Percentiles rank a stretch among this genome's conserved stretches.
Evolutionary conservation across 768 basidiomycete species (phyloP).

Genomic region (Termitomyces sp.): DNA sequence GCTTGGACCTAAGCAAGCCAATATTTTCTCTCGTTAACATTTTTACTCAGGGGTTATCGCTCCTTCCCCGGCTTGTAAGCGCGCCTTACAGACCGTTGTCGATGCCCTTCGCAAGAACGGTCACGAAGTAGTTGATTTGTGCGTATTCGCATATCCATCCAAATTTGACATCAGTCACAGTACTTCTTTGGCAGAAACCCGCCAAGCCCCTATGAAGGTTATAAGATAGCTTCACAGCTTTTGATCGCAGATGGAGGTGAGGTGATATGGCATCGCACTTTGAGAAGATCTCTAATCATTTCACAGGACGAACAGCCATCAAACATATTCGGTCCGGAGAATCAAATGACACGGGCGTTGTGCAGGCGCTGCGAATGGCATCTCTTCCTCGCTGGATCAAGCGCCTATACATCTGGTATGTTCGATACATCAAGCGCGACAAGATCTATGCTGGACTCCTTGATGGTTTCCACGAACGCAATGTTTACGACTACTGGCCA

Average conservation of each 20-base stretch:
- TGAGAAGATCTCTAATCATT: background rate
- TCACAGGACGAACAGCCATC: slow-evolving; percentile 13
- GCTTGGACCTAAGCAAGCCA: slow-evolving; percentile 8
- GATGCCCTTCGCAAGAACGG: slow-evolving; percentile 43
- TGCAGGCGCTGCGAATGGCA: slow-evolving; percentile 35
- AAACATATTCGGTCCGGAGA: slow-evolving; percentile 14
- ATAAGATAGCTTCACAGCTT: slow-evolving; percentile 52
- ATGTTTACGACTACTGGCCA: slow-evolving; percentile 42
- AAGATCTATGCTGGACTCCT: slow-evolving; percentile 53
- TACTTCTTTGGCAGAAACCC: slow-evolving; percentile 28
- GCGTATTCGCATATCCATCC: slow-evolving; percentile 15
- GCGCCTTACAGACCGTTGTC: slow-evolving; percentile 51
- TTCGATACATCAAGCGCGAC: slow-evolving; percentile 52
- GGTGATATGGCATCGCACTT: background rate
- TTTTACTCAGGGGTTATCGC: slow-evolving; percentile 44
- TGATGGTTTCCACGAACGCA: slow-evolving; percentile 44
- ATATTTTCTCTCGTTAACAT: slow-evolving; percentile 4
- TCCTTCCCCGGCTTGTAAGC: slow-evolving; percentile 58
- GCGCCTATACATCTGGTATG: slow-evolving; percentile 48
- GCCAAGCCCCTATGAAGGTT: slow-evolving; percentile 49
- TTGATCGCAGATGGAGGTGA: slow-evolving; percentile 50
- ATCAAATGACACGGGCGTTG: slow-evolving; percentile 17
- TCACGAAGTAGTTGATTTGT: slow-evolving; percentile 50
- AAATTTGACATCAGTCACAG: background rate
- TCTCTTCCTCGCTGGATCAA: slow-evolving; percentile 47